Conservation (phyloP, 1,284 basidiomycete species). For the Pascua sp. region DNA sequence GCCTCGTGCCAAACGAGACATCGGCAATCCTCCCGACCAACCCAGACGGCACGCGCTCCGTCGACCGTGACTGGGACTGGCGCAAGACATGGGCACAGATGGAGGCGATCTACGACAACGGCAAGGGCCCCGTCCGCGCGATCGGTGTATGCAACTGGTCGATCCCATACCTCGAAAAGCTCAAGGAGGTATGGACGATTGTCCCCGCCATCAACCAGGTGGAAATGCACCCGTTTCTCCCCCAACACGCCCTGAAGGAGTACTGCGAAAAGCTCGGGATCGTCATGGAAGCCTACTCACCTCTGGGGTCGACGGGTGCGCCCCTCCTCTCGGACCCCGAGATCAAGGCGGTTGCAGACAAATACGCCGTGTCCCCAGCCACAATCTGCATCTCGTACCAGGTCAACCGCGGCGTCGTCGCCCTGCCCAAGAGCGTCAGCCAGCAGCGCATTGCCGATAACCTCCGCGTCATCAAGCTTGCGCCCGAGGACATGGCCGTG, state of each 20-base stretch:
- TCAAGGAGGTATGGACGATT: constrained; percentile 57
- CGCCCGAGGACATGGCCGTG: background rate
- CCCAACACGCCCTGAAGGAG: constrained; percentile 65
- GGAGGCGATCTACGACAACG: constrained; percentile 63
- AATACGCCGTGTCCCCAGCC: constrained; percentile 59
- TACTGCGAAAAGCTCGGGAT: constrained; percentile 70
- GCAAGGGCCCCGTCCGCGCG: constrained; percentile 64
- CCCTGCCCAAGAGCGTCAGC: constrained; percentile 4
- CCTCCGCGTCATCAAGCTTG: background rate
- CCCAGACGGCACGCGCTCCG: constrained; percentile 65
- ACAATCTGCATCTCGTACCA: constrained; percentile 50
- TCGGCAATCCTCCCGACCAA: constrained; percentile 65
- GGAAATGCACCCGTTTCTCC: constrained; percentile 66
- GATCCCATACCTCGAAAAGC: constrained; percentile 51
- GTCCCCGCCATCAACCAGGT: constrained; percentile 66
- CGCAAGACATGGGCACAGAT: constrained; percentile 77
- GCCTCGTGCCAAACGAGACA: constrained; percentile 57
- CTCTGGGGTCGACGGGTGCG: constrained; percentile 67
- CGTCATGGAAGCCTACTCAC: constrained; percentile 74
- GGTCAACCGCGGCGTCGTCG: constrained; percentile 55
- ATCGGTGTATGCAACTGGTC: constrained; percentile 58
- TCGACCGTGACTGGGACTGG: constrained; percentile 63
- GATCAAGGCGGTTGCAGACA: constrained; percentile 61
- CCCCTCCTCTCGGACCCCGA: constrained; percentile 68
- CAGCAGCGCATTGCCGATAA: constrained; percentile 2